Conservation (phyloP, 2,329 filamentous ascomycete species). For the Exophiala sideris region DNA sequence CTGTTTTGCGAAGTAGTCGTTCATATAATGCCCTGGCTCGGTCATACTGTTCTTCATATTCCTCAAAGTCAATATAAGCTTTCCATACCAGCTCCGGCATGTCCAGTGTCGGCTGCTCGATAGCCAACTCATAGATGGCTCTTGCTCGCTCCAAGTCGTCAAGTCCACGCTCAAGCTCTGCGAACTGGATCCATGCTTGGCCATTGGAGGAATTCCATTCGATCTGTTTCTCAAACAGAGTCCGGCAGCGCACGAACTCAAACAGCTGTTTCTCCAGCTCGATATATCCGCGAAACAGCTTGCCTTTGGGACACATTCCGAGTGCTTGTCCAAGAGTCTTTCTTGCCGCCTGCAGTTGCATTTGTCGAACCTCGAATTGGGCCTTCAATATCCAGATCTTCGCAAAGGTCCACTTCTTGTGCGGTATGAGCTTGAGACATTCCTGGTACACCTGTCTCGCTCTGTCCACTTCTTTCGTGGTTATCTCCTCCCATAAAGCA, state of each 20-base stretch:
- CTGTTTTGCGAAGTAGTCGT: constrained; percentile 86
- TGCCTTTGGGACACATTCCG: constrained; percentile 94
- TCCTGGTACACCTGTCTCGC: constrained; percentile 88
- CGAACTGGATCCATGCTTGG: constrained; percentile 94
- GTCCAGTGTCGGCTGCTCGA: constrained; percentile 77
- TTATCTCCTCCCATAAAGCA: constrained; percentile 89
- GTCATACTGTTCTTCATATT: constrained; percentile 89
- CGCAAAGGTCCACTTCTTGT: constrained; percentile 95
- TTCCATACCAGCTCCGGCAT: constrained; percentile 99
- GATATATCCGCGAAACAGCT: constrained; percentile 89
- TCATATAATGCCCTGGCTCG: constrained; percentile 80
- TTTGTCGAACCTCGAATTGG: constrained; percentile 87
- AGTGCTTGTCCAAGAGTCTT: constrained; percentile 89
- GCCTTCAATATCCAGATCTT: constrained; percentile 95
- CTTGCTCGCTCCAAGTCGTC: constrained; percentile 85
- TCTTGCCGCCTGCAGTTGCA: constrained; percentile 72
- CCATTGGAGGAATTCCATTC: constrained; percentile 88
- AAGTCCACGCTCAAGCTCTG: constrained; percentile 84
- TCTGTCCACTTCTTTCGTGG: constrained; percentile 72
- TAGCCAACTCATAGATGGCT: constrained; percentile 87
- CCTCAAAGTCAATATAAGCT: constrained; percentile 97
- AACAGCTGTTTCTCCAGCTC: constrained; percentile 90
- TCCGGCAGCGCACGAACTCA: constrained; percentile 88
- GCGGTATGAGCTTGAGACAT: constrained; percentile 81
- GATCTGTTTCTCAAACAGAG: constrained; percentile 88